Conservation (phyloP, 768 basidiomycete genomes). For the Leucocoprinus sp. region DNA sequence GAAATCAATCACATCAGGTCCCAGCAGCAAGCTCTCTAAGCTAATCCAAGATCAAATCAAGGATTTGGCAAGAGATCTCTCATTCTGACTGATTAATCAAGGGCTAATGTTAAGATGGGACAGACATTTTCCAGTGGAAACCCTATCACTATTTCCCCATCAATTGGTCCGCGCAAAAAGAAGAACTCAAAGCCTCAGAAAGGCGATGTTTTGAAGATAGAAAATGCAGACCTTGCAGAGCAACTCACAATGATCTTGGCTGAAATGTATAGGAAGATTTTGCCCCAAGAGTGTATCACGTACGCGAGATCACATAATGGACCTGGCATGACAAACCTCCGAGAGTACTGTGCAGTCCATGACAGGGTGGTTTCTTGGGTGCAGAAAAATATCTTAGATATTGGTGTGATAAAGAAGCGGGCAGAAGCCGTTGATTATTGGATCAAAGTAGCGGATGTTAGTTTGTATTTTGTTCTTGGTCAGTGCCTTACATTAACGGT, state of each 20-base stretch:
- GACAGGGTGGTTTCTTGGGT: conserved; percentile 64
- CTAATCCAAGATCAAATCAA: conserved; percentile 43
- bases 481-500: neutral
- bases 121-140: conserved; percentile 19
- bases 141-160: conserved; percentile 18
- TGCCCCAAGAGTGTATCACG: conserved; percentile 64
- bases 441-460: conserved; percentile 73
- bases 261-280: conserved; percentile 59
- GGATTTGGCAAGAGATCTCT: conserved; percentile 37
- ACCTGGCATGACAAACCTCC: conserved; percentile 33
- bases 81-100: conserved; percentile 1
- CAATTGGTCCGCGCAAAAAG: conserved; percentile 21
- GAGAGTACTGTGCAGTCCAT: conserved; percentile 49
- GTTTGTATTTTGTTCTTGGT: conserved; percentile 15
- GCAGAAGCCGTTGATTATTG: conserved; percentile 60
- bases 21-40: conserved; percentile 31
- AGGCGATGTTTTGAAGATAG: conserved; percentile 56
- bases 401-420: conserved; percentile 42
- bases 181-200: conserved; percentile 43
- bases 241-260: conserved; percentile 77
- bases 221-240: conserved; percentile 65
- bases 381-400: conserved; percentile 48
- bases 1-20: conserved; percentile 21
- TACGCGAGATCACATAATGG: conserved; percentile 41
- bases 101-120: conserved; percentile 8